These are phyloP conservation scores for Phyllosticta ampelicida DNA, from an alignment of 2,329 filamentous ascomycete genomes.

Conservation along the genomic window DNA sequence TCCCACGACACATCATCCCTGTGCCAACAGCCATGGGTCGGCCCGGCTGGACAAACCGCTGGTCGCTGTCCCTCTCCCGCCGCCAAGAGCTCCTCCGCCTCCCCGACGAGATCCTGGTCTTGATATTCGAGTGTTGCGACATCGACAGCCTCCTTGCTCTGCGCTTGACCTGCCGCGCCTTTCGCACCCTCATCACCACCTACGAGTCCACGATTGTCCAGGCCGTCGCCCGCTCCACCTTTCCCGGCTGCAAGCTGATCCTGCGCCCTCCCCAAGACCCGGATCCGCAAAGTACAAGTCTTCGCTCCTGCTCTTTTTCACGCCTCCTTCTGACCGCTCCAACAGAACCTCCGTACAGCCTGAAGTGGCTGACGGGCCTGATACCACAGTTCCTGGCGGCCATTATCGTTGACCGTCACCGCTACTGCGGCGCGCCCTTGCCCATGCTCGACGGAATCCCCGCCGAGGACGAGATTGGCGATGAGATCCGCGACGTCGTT, in stretches of 20 bases:
- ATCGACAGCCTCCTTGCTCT: constrained; percentile 20
- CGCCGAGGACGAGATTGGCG: constrained; percentile 21
- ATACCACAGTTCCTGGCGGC: constrained; percentile 22
- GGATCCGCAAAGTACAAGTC: constrained; percentile 4
- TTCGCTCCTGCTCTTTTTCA: not conserved
- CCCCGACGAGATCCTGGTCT: constrained; percentile 17
- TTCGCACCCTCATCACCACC: constrained; percentile 17
- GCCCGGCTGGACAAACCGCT: constrained; percentile 8
- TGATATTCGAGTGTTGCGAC: constrained; percentile 19
- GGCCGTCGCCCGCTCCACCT: constrained; percentile 19
- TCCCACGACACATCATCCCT: not conserved
- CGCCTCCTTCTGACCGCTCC: not conserved
- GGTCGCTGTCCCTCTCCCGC: not conserved
- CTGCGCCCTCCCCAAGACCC: constrained; percentile 4
- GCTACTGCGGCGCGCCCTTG: constrained; percentile 13
- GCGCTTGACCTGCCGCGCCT: constrained; percentile 15
- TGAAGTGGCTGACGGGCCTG: constrained; percentile 18
- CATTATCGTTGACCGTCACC: constrained; percentile 21
- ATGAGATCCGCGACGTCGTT: constrained; percentile 19
- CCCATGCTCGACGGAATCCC: constrained; percentile 18
- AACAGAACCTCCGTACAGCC: constrained; percentile 1
- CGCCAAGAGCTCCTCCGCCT: not conserved
- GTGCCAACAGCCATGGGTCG: constrained; percentile 4
- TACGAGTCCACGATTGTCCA: constrained; percentile 21
- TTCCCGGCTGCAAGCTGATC: constrained; percentile 14